A percentile compares a stretch with the other conserved stretches of the same genome.
phyloP scores from a whole-genome alignment of 1,139 yeast species.

The Pichia sp. region DNA sequence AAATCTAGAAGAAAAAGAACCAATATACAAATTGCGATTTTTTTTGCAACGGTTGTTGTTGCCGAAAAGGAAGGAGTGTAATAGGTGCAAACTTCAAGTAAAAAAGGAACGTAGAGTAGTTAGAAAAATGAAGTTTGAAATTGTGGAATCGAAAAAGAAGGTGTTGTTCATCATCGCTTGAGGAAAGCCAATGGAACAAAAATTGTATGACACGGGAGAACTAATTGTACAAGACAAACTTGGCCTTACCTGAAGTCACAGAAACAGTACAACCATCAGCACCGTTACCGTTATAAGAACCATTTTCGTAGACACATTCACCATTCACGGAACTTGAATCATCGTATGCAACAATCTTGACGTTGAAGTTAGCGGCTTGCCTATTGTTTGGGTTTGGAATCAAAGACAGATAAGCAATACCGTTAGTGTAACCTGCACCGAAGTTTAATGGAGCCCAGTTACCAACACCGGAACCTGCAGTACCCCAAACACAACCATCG shows the following conservation, averaged over 20 bases:
- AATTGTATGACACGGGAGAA: background rate
- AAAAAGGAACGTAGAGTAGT: background rate
- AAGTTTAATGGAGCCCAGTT: slow-evolving; percentile 81
- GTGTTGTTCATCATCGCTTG: background rate
- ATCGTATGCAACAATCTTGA: slow-evolving; percentile 62
- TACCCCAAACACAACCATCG: slow-evolving; percentile 78
- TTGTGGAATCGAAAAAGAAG: background rate
- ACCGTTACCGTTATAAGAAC: slow-evolving; percentile 58
- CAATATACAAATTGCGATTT: background rate
- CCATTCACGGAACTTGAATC: slow-evolving; percentile 51
- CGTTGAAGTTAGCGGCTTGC: slow-evolving; percentile 57
- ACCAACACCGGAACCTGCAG: slow-evolving; percentile 59
- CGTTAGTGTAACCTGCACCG: slow-evolving; percentile 64
- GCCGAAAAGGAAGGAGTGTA: background rate
- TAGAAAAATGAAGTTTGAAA: background rate
- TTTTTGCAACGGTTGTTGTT: background rate
- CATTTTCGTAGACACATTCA: slow-evolving; percentile 59
- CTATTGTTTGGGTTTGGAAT: slow-evolving; percentile 79
- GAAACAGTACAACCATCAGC: slow-evolving; percentile 76
- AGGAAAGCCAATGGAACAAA: slow-evolving; percentile 1
- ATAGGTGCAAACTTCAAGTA: background rate
- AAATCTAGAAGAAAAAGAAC: background rate
- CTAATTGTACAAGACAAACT: slow-evolving; percentile 52
- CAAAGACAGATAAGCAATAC: slow-evolving; percentile 65
- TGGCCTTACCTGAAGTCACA: slow-evolving; percentile 61